Conservation (phyloP, 768 basidiomycete genomes). For the Kwoniella mangroviensis region DNA sequence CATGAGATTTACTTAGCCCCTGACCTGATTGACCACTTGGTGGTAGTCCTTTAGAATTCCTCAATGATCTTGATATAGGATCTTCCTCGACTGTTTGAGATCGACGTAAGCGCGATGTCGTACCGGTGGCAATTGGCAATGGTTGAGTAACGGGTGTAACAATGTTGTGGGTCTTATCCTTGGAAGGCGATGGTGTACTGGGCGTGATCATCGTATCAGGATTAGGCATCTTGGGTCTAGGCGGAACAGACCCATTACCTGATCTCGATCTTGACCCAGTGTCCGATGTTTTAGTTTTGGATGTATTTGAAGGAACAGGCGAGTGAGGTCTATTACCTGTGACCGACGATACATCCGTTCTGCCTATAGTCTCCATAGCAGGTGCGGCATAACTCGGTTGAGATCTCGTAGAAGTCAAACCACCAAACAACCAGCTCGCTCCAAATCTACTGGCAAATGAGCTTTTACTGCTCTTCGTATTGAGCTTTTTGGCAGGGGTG, state of each 20-base stretch:
- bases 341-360: conserved; percentile 42
- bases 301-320: conserved; percentile 1
- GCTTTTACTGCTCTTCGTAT: conserved; percentile 36
- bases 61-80: conserved; percentile 38
- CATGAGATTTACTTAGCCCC: conserved; percentile 25
- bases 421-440: conserved; percentile 48
- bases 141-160: conserved; percentile 21
- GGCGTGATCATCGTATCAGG: conserved; percentile 25
- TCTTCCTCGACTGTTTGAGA: conserved; percentile 24
- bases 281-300: not conserved
- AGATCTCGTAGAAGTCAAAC: conserved; percentile 33
- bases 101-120: conserved; percentile 13
- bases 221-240: conserved; percentile 20
- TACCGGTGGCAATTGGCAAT: conserved; percentile 20
- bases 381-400: conserved; percentile 50
- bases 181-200: conserved; percentile 30
- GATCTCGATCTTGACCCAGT: conserved; percentile 3
- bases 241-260: conserved; percentile 4
- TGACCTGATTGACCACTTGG: conserved; percentile 4
- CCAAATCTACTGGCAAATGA: conserved; percentile 45
- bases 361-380: conserved; percentile 39
- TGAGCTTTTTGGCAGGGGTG: conserved; percentile 43
- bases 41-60: conserved; percentile 48
- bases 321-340: conserved; percentile 19
- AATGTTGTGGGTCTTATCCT: conserved; percentile 10